phyloP scores from a whole-genome alignment of 108 stramenopile species.

The Cyclotella choctawhatcheeana region DNA sequence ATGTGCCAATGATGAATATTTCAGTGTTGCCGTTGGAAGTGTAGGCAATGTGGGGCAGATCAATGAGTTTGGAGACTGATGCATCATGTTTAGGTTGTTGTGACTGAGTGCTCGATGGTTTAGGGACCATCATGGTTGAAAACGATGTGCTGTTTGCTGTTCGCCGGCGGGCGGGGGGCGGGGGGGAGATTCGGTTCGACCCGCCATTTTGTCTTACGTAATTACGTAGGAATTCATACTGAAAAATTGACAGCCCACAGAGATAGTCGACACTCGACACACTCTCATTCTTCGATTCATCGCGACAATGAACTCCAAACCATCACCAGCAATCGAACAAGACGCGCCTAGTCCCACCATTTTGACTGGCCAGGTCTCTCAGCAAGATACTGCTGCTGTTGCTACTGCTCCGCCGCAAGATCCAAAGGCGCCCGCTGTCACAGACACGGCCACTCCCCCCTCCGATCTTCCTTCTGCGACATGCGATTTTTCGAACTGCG shows the following conservation, averaged over 20 bases:
- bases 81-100: neutral
- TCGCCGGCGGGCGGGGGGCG: too few relatives aligned
- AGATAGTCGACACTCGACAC: too few relatives aligned
- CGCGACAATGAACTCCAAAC: neutral
- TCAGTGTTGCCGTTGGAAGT: slow-evolving; percentile 8
- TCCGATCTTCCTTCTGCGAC: neutral
- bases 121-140: neutral
- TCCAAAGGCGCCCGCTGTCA: neutral
- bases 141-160: too few relatives aligned
- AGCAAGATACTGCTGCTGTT: too few relatives aligned
- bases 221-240: neutral
- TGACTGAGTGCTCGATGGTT: neutral
- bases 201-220: too few relatives aligned
- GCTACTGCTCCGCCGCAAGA: slow-evolving; percentile 6
- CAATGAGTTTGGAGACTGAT: neutral
- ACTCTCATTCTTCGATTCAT: neutral
- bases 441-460: neutral
- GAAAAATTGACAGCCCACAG: neutral
- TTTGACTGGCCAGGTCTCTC: neutral
- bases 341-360: neutral
- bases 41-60: slow-evolving; percentile 37
- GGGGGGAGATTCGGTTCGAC: too few relatives aligned
- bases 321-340: neutral
- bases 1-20: slow-evolving; percentile 61
- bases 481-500: neutral